Conservation (phyloP, 2,329 filamentous ascomycete species). For the Trichoderma hamatum region DNA sequence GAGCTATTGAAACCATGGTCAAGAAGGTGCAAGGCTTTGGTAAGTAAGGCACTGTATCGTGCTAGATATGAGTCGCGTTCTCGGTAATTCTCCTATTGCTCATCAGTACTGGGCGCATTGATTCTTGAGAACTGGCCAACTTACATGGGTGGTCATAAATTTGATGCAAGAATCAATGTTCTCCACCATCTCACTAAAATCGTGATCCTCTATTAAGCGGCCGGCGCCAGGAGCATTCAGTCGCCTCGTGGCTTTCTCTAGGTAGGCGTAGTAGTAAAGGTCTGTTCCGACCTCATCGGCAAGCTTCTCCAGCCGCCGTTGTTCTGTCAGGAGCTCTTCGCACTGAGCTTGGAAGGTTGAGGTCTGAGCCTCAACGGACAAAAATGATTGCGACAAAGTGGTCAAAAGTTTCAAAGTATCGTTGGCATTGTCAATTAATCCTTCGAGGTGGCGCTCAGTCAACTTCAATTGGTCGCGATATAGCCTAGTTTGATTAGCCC, state of each 20-base stretch:
- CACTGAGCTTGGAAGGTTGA: slow-evolving; percentile 92
- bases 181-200: slow-evolving; percentile 84
- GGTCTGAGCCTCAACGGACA: slow-evolving; percentile 84
- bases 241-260: slow-evolving; percentile 85
- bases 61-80: slow-evolving; percentile 88
- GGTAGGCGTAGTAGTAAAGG: slow-evolving; percentile 90
- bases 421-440: slow-evolving; percentile 75
- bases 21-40: slow-evolving; percentile 64
- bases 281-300: slow-evolving; percentile 86
- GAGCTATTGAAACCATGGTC: slow-evolving; percentile 59
- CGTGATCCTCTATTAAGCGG: slow-evolving; percentile 78
- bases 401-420: slow-evolving; percentile 75
- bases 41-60: slow-evolving; percentile 80
- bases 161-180: slow-evolving; percentile 88
- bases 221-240: slow-evolving; percentile 91
- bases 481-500: slow-evolving; percentile 53
- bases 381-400: slow-evolving; percentile 82
- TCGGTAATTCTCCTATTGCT: slow-evolving; percentile 70
- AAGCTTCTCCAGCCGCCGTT: slow-evolving; percentile 75
- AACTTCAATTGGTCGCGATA: slow-evolving; percentile 81
- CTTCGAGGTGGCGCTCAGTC: slow-evolving; percentile 80
- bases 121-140: slow-evolving; percentile 34
- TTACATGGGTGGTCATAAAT: slow-evolving; percentile 86
- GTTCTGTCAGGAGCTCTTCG: slow-evolving; percentile 81
- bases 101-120: background rate